Evolutionary conservation across 345 rosid genomes (phyloP), one percentile per base, ranked within the genome.

Genomic region (Salix purpurea): DNA sequence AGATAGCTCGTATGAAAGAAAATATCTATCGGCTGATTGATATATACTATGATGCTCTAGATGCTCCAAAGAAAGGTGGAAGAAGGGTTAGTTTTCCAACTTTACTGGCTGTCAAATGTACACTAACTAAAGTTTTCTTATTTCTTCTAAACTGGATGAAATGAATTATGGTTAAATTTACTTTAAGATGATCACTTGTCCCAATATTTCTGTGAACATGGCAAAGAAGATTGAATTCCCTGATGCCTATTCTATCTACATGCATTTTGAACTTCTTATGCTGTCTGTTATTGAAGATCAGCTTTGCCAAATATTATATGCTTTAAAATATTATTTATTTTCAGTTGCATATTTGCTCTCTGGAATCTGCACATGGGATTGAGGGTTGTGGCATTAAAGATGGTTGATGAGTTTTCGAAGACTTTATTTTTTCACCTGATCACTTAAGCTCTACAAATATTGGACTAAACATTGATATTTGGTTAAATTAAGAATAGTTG

Each of bases 41-140:
- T 77, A 70, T 87, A 65, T 92, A 91, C 72, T 94, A 91, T 78
- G 93, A 92, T 77, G 94, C 98, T 70, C 72, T 94, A 11, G 97
- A 92, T 87, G 97, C 97, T 67, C 90, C 92, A 0, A 93, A 93
- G 62, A 86, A 80, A 18, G 70, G 87, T 12, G 91, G 89, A 48
- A 36, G 7, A 73, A 83, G 83, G 88, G 93, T 87, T 65, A 23
- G 83, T 77, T 34, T n/a, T 65, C 24, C 40, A 6, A 18, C 62
- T 46, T 73, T 67, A 67, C 28, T 40, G 12, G 4, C 26, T 36
- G 13, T 65, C 42, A 32, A 1, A 1, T 40, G 28, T 21, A 32
- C 40, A 34, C 21, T 24, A 24, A 37, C 23, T 18, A 8, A 32
- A 39, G 19, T 4, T 69, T 28, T 40, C 44, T 67, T 66, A 19